phyloP scores from a whole-genome alignment of 176 grass and related monocot species.

The Aegilops tauschii region DNA sequence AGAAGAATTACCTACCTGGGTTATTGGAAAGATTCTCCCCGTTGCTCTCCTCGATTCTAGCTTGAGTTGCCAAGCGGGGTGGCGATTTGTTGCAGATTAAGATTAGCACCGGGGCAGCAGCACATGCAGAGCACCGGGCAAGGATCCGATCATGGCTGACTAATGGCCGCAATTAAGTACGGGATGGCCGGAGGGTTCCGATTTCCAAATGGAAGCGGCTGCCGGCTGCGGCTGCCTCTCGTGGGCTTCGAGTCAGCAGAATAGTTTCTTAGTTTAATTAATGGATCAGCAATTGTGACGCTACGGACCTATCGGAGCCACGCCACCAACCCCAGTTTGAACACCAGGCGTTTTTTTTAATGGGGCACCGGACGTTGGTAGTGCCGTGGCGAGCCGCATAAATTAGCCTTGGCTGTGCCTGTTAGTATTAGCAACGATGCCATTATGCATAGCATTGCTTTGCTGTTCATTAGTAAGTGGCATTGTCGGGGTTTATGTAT shows the following conservation, averaged over 20 bases:
- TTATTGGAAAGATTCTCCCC: neutral
- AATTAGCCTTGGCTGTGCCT: neutral
- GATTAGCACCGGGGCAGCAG: constrained; percentile 1
- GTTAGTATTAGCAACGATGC: neutral
- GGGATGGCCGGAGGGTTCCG: constrained; percentile 18
- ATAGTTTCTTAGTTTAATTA: constrained; percentile 21
- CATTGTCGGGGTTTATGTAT: neutral
- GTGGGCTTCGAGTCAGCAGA: constrained; percentile 46
- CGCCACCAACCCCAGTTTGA: constrained; percentile 50
- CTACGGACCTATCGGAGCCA: neutral
- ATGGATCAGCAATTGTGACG: constrained; percentile 17
- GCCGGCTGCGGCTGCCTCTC: constrained; percentile 14
- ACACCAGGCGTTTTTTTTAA: neutral
- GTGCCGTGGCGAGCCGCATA: neutral
- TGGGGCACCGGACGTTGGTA: neutral
- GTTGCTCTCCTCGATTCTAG: neutral
- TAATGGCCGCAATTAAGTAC: constrained; percentile 27
- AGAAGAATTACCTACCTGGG: neutral
- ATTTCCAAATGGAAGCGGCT: constrained; percentile 38
- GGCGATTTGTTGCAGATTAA: neutral
- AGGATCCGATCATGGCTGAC: constrained; percentile 43
- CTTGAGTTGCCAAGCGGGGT: neutral
- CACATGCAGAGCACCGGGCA: constrained; percentile 5
- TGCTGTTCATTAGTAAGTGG: neutral
- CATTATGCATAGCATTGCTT: no score